These are phyloP conservation scores for Spathaspora hagerdaliae DNA, from an alignment of 805 yeast species.

Conservation along the genomic window DNA sequence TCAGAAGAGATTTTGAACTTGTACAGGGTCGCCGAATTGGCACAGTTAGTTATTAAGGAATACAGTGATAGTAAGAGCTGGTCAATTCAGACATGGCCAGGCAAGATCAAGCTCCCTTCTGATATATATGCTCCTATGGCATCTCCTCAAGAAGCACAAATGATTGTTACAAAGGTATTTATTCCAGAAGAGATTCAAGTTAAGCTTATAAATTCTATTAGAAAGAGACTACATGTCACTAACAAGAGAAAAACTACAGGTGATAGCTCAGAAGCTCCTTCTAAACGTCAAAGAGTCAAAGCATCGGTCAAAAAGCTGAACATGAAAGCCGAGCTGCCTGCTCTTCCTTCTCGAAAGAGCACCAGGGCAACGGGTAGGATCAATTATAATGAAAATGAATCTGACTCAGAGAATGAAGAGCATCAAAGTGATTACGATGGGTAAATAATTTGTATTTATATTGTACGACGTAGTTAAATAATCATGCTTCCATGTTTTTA, in stretches of 20 bases:
- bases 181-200: conserved; percentile 46
- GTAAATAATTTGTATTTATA: background rate
- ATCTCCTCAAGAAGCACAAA: conserved; percentile 54
- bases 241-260: conserved; percentile 14
- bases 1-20: conserved; percentile 36
- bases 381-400: conserved; percentile 25
- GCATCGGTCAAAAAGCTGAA: background rate
- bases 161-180: conserved; percentile 50
- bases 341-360: conserved; percentile 42
- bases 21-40: conserved; percentile 68
- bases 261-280: background rate
- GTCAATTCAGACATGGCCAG: conserved; percentile 80
- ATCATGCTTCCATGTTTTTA: conserved; percentile 37
- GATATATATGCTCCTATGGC: conserved; percentile 67
- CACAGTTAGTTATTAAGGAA: conserved; percentile 62
- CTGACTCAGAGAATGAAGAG: conserved; percentile 7
- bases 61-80: conserved; percentile 57
- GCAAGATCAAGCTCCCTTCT: conserved; percentile 62
- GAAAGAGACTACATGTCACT: conserved; percentile 16
- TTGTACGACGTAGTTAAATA: no score
- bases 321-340: background rate
- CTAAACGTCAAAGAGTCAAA: conserved; percentile 1
- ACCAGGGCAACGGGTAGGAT: conserved; percentile 29
- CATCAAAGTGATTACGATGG: conserved; percentile 5
- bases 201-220: conserved; percentile 28